Percentiles rank a stretch among this genome's conserved stretches.
Evolutionary conservation across 768 basidiomycete species (phyloP).

Genomic region (Psilocybe cyanescens): DNA sequence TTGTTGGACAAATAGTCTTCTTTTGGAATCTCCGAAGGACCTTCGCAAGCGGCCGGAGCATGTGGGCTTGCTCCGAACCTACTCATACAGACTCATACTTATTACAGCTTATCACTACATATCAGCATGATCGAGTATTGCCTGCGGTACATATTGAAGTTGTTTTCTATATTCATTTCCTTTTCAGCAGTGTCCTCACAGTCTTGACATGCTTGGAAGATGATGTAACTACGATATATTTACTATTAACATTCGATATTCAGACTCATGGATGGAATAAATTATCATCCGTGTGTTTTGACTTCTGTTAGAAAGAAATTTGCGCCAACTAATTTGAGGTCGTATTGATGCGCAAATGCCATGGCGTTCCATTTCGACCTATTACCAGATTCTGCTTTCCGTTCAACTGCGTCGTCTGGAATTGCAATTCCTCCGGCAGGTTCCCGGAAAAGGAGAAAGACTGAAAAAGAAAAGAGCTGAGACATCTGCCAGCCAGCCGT

Average conservation of each 20-base stretch:
- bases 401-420: conserved; percentile 48
- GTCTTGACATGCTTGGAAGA: background rate
- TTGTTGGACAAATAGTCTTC: too few species aligned
- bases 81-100: too few species aligned
- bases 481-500: background rate
- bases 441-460: conserved; percentile 65
- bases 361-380: conserved; percentile 60
- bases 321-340: conserved; percentile 59
- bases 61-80: too few species aligned
- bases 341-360: conserved; percentile 52
- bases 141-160: too few species aligned
- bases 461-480: conserved; percentile 26
- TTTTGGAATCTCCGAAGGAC: too few species aligned
- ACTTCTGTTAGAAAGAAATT: conserved; percentile 55
- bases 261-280: background rate
- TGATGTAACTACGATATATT: background rate
- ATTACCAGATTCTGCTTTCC: conserved; percentile 44
- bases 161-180: too few species aligned
- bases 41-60: too few species aligned
- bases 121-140: too few species aligned
- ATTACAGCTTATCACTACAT: too few species aligned
- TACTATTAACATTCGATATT: background rate
- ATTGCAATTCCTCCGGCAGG: conserved; percentile 46
- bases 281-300: background rate
- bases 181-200: too few species aligned